Evolutionary conservation across 768 basidiomycete genomes (phyloP), one percentile per base, ranked within the genome.

Genomic region (Boletus bicolor): DNA sequence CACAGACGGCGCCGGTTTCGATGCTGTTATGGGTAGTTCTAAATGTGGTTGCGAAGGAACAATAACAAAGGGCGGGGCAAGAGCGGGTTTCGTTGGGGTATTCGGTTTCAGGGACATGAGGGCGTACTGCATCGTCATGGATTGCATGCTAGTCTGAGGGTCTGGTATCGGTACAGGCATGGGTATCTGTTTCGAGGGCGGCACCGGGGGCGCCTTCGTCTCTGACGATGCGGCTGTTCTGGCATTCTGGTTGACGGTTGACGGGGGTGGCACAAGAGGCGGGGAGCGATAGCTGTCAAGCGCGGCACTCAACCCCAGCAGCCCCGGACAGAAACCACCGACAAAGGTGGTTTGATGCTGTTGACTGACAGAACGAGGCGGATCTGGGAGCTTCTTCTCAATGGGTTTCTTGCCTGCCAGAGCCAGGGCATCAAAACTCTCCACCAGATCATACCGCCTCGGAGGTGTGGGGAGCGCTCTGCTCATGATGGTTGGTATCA

Each of bases 291-390:
- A 49, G 28, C 35, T 51, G 41, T 62, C 56, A 47, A 55, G 60
- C 3, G 37, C 44, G 8, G 34, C 17, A 14, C 59, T 64, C 49
- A 49, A 24, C 5, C 56, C 48, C 7, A 61, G 36, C 42, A 34
- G n/a, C 49, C 49, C 59, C 2, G 61, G 71, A 43, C 19, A 56
- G 62, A 85, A 85, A 32, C 83, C 82, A 17, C 81, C 82, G 34
- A 83, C 66, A 60, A 85, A 84, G 30, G 58, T 56, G 44, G 1
- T 38, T 21, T 48, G 38, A 26, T 12, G 26, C 32, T 30, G 45
- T 8, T 19, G 39, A n/a, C 2, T 0, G 26, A 11, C 9, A 7
- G 21, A 37, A 8, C 2, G 5, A 28, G 59, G 57, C 0, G 4
- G n/a, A n/a, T 58, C 51, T 19, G 62, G 63, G 41, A 59, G 64